Base-by-base conservation (phyloP, 148 eudicot species). In the Silene uniflora region DNA sequence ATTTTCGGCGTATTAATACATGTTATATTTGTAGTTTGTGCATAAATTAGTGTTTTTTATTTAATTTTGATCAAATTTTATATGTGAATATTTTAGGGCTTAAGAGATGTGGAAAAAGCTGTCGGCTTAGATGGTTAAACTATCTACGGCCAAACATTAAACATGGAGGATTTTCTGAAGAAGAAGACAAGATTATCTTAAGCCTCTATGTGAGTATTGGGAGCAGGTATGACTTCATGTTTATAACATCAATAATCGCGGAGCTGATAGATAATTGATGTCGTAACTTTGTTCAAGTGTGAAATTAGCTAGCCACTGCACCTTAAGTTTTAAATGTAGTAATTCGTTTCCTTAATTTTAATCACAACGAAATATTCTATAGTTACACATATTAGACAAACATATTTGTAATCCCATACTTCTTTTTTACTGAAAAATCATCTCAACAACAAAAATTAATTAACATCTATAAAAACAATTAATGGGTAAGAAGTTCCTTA, bases 91-190 rank as follows among this genome's bases (percentile, higher is more conserved):
- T n/a, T 25, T 80, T 86, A 92, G 98, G 96, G 73, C 86, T 92
- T 10, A 90, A 85, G 83, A 87, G 98, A 79, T 92, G 98, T 69
- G 98, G 98, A 44, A 92, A 92, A 84, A 92, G 98, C 49, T 92
- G 98, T 65, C 86, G 98, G 17, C 89, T 92, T 29, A 75, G 98
- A 83, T 92, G 98, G 98, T 72, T 92, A 62, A 92, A 92, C 77
- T 92, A 92, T 76, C 93, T 89, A 60, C 81, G 98, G n/a, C 98
- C 98, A 0, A 91, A 89, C 76, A 87, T 93, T 80, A 93, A 87
- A 81, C 98, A 93, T 80, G 98, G 93, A 72, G 92, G 89, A 24
- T 93, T 93, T 79, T 88, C 96, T 0, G 98, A 93, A 74, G 98
- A 93, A 69, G 98, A 93, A 88, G 98, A 93, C 76, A 82, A 77